A percentile compares a stretch with the other conserved stretches of the same genome.
Evolutionary conservation across 2,329 filamentous ascomycete species (phyloP).

Genomic region (Ramichloridium luteum): DNA sequence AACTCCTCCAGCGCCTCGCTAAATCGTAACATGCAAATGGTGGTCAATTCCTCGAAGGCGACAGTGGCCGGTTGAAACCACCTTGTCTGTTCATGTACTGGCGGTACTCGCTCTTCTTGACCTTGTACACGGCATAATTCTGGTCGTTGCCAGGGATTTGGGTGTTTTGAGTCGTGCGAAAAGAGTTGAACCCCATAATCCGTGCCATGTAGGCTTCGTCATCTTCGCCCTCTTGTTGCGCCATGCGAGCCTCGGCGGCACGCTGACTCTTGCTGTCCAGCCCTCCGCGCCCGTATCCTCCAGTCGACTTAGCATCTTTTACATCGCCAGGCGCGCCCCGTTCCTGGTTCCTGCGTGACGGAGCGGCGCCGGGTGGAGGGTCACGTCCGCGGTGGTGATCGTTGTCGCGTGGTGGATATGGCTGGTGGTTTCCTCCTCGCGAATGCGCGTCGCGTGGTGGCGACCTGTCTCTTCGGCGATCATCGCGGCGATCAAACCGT

Average conservation of each 20-base stretch:
- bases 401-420: constrained; percentile 13
- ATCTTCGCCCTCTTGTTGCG: constrained; percentile 36
- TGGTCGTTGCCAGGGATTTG: constrained; percentile 77
- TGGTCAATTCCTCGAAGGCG: constrained; percentile 8
- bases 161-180: constrained; percentile 75
- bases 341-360: background rate
- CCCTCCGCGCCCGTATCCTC: background rate
- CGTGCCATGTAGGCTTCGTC: constrained; percentile 63
- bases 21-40: constrained; percentile 2
- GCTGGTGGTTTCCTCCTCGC: constrained; percentile 8
- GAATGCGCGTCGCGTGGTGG: constrained; percentile 11
- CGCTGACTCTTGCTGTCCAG: background rate
- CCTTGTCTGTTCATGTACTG: constrained; percentile 91
- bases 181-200: constrained; percentile 82
- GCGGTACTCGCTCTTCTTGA: constrained; percentile 87
- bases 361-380: constrained; percentile 2
- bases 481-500: constrained; percentile 19
- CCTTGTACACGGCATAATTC: constrained; percentile 69
- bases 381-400: constrained; percentile 11
- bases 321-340: constrained; percentile 2
- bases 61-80: constrained; percentile 61
- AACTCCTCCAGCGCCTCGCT: constrained; percentile 10
- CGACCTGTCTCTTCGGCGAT: constrained; percentile 20
- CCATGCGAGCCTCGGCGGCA: constrained; percentile 3
- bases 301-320: background rate